phyloP scores from a whole-genome alignment of 2,329 filamentous ascomycete genomes.

The Cryphonectria nitschkei region DNA sequence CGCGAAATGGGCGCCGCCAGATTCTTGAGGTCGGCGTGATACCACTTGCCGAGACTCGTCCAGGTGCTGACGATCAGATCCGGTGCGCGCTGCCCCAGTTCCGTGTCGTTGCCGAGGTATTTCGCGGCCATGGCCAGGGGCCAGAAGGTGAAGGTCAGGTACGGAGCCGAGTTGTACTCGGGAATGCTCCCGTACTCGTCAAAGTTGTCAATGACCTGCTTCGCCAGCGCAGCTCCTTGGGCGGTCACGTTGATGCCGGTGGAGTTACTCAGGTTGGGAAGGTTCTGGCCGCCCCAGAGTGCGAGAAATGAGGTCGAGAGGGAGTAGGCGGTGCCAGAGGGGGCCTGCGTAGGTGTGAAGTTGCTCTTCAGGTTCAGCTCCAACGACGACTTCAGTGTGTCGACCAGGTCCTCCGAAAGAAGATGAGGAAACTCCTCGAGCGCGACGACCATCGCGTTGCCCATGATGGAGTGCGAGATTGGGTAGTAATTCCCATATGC shows the following conservation, averaged over 20 bases:
- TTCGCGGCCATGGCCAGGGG: not conserved
- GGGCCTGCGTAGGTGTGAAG: not conserved
- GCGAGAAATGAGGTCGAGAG: slow-evolving; percentile 1
- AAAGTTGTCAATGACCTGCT: slow-evolving; percentile 1
- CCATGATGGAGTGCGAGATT: slow-evolving; percentile 67
- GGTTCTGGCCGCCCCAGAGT: slow-evolving; percentile 4
- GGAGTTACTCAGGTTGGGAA: not conserved
- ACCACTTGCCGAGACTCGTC: slow-evolving; percentile 35
- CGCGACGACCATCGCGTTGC: slow-evolving; percentile 60
- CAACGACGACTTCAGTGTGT: not conserved
- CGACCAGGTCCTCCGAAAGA: slow-evolving; percentile 29
- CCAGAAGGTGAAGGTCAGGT: slow-evolving; percentile 9
- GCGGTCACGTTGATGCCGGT: slow-evolving; percentile 1
- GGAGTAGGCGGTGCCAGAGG: slow-evolving; percentile 6
- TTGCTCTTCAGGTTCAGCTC: slow-evolving; percentile 10
- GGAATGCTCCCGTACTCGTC: slow-evolving; percentile 4
- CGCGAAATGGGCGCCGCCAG: slow-evolving; percentile 68
- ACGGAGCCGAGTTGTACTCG: slow-evolving; percentile 4
- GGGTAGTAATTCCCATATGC: slow-evolving; percentile 64
- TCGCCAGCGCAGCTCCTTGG: slow-evolving; percentile 6
- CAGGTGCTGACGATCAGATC: slow-evolving; percentile 5
- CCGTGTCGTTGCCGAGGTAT: slow-evolving; percentile 4
- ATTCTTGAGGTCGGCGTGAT: slow-evolving; percentile 62
- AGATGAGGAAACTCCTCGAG: slow-evolving; percentile 61
- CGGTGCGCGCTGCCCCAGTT: not conserved